Percentiles rank a stretch among this genome's conserved stretches.
These are phyloP conservation scores for Cucurbita argyrosperma DNA, from an alignment of 306 rosid species.

Conservation along the genomic window DNA sequence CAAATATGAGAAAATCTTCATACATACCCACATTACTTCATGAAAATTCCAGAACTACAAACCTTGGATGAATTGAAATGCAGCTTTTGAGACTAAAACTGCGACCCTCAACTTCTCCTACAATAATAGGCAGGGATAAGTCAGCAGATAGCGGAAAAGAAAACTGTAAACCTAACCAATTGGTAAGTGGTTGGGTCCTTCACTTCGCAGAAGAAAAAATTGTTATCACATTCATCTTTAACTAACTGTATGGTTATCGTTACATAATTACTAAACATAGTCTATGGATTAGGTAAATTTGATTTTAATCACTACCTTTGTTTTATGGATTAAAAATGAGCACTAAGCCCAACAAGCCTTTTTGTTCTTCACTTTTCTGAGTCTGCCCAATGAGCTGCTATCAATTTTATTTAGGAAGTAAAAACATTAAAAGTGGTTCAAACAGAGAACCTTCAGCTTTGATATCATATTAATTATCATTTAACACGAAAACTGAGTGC, in stretches of 20 bases:
- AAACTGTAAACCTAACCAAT: not conserved
- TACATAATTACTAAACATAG: not conserved
- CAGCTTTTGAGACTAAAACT: conserved; percentile 85
- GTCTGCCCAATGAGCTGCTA: not conserved
- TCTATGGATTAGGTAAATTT: not conserved
- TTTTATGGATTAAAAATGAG: not conserved
- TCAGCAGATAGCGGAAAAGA: not conserved
- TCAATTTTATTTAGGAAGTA: not conserved
- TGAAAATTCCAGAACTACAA: conserved; percentile 9
- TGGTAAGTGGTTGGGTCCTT: not conserved
- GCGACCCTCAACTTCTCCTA: conserved; percentile 75
- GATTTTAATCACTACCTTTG: not conserved
- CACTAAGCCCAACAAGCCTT: not conserved
- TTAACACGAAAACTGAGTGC: no score
- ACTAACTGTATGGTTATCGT: not conserved
- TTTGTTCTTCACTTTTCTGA: not conserved
- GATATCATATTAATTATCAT: not conserved
- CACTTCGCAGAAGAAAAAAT: not conserved
- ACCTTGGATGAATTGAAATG: conserved; percentile 69
- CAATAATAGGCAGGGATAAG: conserved; percentile 7
- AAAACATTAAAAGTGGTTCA: not conserved
- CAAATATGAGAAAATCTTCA: not conserved
- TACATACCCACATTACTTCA: not conserved
- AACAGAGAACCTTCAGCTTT: not conserved
- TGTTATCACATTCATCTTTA: not conserved